Conservation (phyloP, 768 basidiomycete species). For the Suillus paluster region DNA sequence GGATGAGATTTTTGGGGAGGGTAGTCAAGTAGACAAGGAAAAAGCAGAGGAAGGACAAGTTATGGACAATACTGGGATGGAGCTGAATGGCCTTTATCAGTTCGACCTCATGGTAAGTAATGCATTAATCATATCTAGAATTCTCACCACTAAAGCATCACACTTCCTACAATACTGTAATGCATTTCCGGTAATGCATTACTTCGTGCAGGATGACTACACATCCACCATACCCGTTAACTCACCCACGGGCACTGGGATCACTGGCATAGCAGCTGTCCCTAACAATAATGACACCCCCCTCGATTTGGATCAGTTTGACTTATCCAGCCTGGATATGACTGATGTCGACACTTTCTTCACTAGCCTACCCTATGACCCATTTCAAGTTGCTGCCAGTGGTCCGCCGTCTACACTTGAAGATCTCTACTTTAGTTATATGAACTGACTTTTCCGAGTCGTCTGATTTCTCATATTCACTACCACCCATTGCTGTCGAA, state of each 20-base stretch:
- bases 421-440: neutral
- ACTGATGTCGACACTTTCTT: neutral
- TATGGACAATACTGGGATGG: neutral
- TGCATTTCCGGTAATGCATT: neutral
- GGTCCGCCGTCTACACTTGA: neutral
- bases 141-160: too few species aligned
- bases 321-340: neutral
- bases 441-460: neutral
- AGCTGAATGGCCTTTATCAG: neutral
- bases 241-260: neutral
- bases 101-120: neutral
- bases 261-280: neutral
- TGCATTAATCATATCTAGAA: too few species aligned
- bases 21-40: neutral
- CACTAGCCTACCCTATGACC: neutral
- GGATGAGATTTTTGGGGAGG: neutral
- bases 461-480: neutral
- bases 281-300: neutral
- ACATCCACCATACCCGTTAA: neutral
- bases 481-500: neutral
- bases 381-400: neutral
- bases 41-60: neutral
- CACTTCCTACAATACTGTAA: too few species aligned
- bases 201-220: neutral
- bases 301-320: neutral